Evolutionary conservation across 306 rosid genomes (phyloP), one percentile per base, ranked within the genome.

Genomic region (Alnus rubra): DNA sequence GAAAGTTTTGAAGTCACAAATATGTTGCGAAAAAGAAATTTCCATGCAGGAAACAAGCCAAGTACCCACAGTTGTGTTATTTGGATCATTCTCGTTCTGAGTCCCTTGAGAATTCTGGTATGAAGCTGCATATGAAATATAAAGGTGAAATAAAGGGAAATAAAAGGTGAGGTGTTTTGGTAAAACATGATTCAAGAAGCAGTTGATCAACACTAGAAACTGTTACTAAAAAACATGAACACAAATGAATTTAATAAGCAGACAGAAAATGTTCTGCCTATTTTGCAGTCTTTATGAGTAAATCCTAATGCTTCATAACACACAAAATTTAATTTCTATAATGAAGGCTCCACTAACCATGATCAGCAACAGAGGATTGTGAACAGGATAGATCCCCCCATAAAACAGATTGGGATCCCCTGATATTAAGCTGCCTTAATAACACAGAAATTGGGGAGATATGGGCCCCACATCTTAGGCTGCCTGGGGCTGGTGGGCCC

Each of bases 51-150:
- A 79, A 82, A 73, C 52, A 56, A 19, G 19, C 30, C 47, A 75
- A 62, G 73, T 86, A 91, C 97, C 79, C 92, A 95, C 99, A 78
- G 99, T 95, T 53, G 99, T 92, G 76, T 93, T 95, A 78, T 88
- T 91, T 33, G 97, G 99, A 86, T 95, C 99, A 78, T 85, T 89
- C 87, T 93, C 99, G 74, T 83, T 95, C 87, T 87, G 97, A 53
- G 88, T 9, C 70, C 96, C 97, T 83, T 84, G 94, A 74, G 93
- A 35, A 87, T 75, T 90, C 89, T 91, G 97, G 86, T 91, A 93
- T 10, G 99, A 91, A 69, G 94, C 98, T 95, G 98, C 93, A 90
- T 63, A 70, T 67, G 56, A 55, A 89, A 88, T 82, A 75, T 59
- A 76, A 28, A 76, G 12, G 75, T 54, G 39, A 85, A 84, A 77